phyloP scores from a whole-genome alignment of 306 rosid genomes.

The Arachis hypogaea region DNA sequence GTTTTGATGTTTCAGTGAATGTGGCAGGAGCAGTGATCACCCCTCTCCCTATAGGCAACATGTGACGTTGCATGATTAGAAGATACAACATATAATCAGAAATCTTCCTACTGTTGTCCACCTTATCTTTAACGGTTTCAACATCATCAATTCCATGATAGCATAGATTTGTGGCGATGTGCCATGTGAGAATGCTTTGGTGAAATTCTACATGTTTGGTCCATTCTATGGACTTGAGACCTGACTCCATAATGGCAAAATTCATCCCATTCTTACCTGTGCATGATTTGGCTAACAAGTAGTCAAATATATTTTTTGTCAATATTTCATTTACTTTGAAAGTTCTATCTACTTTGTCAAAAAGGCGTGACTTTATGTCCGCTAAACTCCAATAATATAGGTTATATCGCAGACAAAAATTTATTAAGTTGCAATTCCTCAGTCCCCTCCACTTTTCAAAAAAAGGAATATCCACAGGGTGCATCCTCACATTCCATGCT shows the following conservation, averaged over 20 bases:
- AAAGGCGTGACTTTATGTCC: no score
- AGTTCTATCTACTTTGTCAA: background rate
- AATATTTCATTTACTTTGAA: background rate
- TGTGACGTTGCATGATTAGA: background rate
- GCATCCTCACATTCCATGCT: background rate
- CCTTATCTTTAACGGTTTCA: background rate
- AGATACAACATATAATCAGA: conserved; percentile 28
- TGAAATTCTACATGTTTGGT: background rate
- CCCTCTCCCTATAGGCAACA: conserved; percentile 21
- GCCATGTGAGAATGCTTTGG: conserved; percentile 24
- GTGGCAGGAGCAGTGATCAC: conserved; percentile 1
- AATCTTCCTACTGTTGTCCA: background rate
- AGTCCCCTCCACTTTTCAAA: background rate
- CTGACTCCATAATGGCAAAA: background rate
- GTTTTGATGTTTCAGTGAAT: background rate
- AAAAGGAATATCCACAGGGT: no score
- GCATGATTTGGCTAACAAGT: background rate
- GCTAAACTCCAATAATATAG: background rate
- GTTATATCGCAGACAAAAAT: background rate
- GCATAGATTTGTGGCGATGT: conserved; percentile 9
- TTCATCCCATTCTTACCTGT: background rate
- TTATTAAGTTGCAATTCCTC: background rate
- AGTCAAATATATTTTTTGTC: background rate
- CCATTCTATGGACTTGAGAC: conserved; percentile 23
- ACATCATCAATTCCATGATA: background rate